These are phyloP conservation scores for Lasiodiplodia sp. DNA, from an alignment of 2,329 filamentous ascomycete species.

Conservation along the genomic window DNA sequence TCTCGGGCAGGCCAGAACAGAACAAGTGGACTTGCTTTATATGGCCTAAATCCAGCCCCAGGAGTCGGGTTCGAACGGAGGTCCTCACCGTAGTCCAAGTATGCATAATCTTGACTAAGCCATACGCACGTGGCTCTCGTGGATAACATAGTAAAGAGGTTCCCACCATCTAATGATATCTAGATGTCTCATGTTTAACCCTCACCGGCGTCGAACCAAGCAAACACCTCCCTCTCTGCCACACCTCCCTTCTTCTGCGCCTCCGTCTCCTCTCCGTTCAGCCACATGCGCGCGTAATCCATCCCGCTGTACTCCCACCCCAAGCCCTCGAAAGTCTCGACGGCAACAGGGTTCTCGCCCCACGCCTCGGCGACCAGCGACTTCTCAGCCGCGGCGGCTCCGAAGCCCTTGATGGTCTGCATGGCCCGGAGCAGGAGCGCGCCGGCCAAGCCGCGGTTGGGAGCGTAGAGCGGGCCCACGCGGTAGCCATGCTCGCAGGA, in stretches of 20 bases:
- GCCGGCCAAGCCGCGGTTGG: constrained; percentile 36
- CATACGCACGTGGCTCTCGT: too few relatives aligned
- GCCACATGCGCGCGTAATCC: constrained; percentile 50
- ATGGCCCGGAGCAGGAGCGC: constrained; percentile 40
- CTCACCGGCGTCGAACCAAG: constrained; percentile 45
- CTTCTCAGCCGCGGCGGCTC: background rate
- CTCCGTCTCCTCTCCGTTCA: constrained; percentile 39
- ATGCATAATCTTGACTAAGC: too few relatives aligned
- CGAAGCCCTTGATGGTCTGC: constrained; percentile 32
- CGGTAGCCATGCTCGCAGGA: constrained; percentile 42
- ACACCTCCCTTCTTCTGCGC: constrained; percentile 42
- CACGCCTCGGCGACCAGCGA: constrained; percentile 45
- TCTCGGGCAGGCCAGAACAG: too few relatives aligned
- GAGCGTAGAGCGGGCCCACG: constrained; percentile 48
- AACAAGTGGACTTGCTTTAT: too few relatives aligned
- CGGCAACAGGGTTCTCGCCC: constrained; percentile 39
- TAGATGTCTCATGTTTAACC: constrained; percentile 30
- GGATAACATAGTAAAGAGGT: too few relatives aligned
- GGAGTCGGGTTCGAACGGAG: too few relatives aligned
- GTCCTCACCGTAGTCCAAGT: too few relatives aligned
- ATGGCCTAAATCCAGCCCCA: too few relatives aligned
- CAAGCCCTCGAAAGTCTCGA: constrained; percentile 42
- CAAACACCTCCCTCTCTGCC: constrained; percentile 43
- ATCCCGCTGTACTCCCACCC: constrained; percentile 42
- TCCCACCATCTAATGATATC: too few relatives aligned